Evolutionary conservation across 2,329 filamentous ascomycete genomes (phyloP).

Genomic region (Colletotrichum tanaceti): DNA sequence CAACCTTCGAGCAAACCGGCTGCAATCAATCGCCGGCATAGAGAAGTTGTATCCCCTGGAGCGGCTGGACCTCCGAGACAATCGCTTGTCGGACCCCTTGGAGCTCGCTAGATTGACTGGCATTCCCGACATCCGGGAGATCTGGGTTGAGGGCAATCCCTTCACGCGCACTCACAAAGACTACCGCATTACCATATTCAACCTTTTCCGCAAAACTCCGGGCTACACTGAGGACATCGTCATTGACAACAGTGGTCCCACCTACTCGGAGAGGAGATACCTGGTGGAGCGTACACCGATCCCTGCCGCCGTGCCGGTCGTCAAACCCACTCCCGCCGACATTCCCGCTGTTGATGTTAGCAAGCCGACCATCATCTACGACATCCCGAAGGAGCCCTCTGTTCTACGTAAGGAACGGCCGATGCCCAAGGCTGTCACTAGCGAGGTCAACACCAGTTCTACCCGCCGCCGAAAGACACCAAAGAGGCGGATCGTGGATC

Average conservation of each 20-base stretch:
- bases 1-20: slow-evolving; percentile 88
- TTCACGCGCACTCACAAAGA: slow-evolving; percentile 88
- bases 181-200: slow-evolving; percentile 93
- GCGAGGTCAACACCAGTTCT: slow-evolving; percentile 68
- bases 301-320: slow-evolving; percentile 79
- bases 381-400: slow-evolving; percentile 59
- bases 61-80: slow-evolving; percentile 90
- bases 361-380: slow-evolving; percentile 72
- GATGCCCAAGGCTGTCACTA: slow-evolving; percentile 63
- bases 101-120: slow-evolving; percentile 90
- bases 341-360: slow-evolving; percentile 73
- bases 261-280: slow-evolving; percentile 86
- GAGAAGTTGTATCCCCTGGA: slow-evolving; percentile 91
- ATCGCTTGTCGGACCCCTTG: slow-evolving; percentile 87
- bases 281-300: slow-evolving; percentile 85
- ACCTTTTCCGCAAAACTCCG: slow-evolving; percentile 89
- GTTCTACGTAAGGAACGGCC: slow-evolving; percentile 71
- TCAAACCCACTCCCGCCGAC: slow-evolving; percentile 75
- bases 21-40: slow-evolving; percentile 88
- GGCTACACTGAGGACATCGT: slow-evolving; percentile 91
- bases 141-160: slow-evolving; percentile 93
- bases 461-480: slow-evolving; percentile 70
- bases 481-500: slow-evolving; percentile 73
- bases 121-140: slow-evolving; percentile 90
- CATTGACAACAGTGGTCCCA: slow-evolving; percentile 86